Conservation (phyloP, 2,329 filamentous ascomycete genomes). For the Fusarium brevicatenulatum region DNA sequence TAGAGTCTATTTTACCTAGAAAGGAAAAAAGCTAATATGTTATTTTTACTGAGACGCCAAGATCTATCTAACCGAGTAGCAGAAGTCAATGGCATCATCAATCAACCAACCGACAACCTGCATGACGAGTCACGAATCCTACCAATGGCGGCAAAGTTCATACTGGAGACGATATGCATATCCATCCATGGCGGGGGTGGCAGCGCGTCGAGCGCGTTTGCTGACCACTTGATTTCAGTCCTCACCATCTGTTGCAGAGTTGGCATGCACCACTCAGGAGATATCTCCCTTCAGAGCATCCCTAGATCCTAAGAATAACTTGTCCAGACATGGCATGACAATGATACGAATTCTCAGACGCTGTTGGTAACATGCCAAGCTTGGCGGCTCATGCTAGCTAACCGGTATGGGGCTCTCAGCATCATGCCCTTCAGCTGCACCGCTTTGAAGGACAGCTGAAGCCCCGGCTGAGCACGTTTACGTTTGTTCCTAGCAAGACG, state of each 20-base stretch:
- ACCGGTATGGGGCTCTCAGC: slow-evolving; percentile 27
- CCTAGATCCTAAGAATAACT: slow-evolving; percentile 1
- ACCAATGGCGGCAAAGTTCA: slow-evolving; percentile 34
- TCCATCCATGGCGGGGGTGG: slow-evolving; percentile 33
- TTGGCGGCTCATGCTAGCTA: slow-evolving; percentile 31
- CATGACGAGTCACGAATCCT: slow-evolving; percentile 24
- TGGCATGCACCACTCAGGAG: slow-evolving; percentile 38
- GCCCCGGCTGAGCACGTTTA: slow-evolving; percentile 29
- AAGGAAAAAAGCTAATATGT: too few relatives aligned
- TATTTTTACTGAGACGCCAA: too few relatives aligned
- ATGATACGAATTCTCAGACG: slow-evolving; percentile 9
- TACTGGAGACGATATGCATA: slow-evolving; percentile 16
- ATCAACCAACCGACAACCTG: slow-evolving; percentile 18
- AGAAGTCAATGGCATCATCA: too few relatives aligned
- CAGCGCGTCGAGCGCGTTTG: slow-evolving; percentile 41
- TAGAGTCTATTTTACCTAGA: too few relatives aligned
- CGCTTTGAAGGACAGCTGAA: slow-evolving; percentile 22
- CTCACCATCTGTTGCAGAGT: slow-evolving; percentile 31
- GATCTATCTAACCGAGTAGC: too few relatives aligned
- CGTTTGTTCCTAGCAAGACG: slow-evolving; percentile 27
- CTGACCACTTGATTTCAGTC: slow-evolving; percentile 28
- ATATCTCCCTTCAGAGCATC: slow-evolving; percentile 21
- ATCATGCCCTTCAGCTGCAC: slow-evolving; percentile 41
- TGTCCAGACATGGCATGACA: not conserved
- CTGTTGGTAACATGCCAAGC: slow-evolving; percentile 32